Percentiles rank a stretch among this genome's conserved stretches.
These are phyloP conservation scores for Metschnikowia vanudenii DNA, from an alignment of 805 yeast genomes.

Conservation along the genomic window DNA sequence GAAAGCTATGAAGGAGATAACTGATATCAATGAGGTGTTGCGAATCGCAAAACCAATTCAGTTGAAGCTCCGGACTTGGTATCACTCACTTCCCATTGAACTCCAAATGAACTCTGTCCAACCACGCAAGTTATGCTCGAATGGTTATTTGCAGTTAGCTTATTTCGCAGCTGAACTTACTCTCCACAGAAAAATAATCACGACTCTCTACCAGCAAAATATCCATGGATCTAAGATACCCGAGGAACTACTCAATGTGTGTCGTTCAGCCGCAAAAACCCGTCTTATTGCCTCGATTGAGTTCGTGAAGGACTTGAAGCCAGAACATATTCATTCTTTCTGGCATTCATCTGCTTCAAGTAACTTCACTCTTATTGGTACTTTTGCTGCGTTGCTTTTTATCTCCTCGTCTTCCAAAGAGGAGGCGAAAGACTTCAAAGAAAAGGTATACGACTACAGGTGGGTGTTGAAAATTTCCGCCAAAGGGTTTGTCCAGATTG, in stretches of 20 bases:
- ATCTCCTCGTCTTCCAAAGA: slow-evolving; percentile 60
- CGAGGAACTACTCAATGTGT: slow-evolving; percentile 48
- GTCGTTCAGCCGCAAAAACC: slow-evolving; percentile 83
- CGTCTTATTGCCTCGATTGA: slow-evolving; percentile 80
- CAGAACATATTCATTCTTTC: slow-evolving; percentile 82
- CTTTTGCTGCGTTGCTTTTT: slow-evolving; percentile 79
- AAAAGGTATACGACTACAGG: slow-evolving; percentile 71
- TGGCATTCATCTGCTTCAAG: slow-evolving; percentile 85
- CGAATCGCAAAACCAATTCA: slow-evolving; percentile 80
- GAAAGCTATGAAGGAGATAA: slow-evolving; percentile 55
- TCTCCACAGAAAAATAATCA: slow-evolving; percentile 73
- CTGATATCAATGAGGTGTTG: slow-evolving; percentile 64
- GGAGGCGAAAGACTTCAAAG: slow-evolving; percentile 63
- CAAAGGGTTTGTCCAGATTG: slow-evolving; percentile 74
- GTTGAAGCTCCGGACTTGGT: slow-evolving; percentile 69
- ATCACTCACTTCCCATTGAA: slow-evolving; percentile 64
- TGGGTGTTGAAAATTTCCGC: slow-evolving; percentile 74
- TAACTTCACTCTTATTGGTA: slow-evolving; percentile 78
- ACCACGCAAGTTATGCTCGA: slow-evolving; percentile 64
- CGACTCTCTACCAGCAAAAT: slow-evolving; percentile 44
- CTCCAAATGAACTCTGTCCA: slow-evolving; percentile 61
- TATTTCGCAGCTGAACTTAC: slow-evolving; percentile 90
- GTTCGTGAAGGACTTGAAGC: slow-evolving; percentile 68
- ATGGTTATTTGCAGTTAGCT: slow-evolving; percentile 77
- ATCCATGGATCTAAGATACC: slow-evolving; percentile 35